Evolutionary conservation across 805 yeast species (phyloP).

Genomic region (Cyberlindnera euphorbiae): DNA sequence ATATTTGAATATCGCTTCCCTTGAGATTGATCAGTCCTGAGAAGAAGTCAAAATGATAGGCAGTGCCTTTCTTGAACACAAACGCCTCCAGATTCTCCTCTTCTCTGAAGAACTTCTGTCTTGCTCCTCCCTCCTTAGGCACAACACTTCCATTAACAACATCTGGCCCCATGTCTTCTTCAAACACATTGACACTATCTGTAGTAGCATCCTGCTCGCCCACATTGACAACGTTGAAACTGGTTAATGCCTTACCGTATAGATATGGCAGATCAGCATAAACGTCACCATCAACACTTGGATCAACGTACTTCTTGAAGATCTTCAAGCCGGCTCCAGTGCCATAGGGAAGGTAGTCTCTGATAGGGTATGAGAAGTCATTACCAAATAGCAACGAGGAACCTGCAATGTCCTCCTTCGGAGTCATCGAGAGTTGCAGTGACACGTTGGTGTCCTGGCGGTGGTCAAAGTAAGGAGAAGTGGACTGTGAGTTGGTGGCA

Average conservation of each 20-base stretch:
- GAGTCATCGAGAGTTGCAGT: conserved; percentile 37
- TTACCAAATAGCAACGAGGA: conserved; percentile 61
- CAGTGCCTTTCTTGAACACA: conserved; percentile 32
- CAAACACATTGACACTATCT: conserved; percentile 12
- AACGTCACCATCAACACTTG: conserved; percentile 60
- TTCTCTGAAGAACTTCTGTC: conserved; percentile 43
- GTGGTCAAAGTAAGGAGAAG: conserved; percentile 21
- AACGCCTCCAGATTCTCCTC: conserved; percentile 35
- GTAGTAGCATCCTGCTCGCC: conserved; percentile 10
- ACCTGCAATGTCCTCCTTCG: conserved; percentile 40
- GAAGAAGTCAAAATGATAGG: conserved; percentile 48
- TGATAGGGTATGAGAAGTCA: conserved; percentile 57
- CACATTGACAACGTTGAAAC: conserved; percentile 45
- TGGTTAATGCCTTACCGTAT: conserved; percentile 56
- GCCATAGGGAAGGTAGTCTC: conserved; percentile 54
- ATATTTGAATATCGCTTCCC: conserved; percentile 44
- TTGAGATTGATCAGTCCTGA: conserved; percentile 49
- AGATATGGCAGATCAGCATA: conserved; percentile 57
- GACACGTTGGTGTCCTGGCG: conserved; percentile 27
- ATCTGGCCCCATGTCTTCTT: conserved; percentile 18
- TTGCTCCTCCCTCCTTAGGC: conserved; percentile 31
- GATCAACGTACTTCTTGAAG: conserved; percentile 55
- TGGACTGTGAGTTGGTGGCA: conserved; percentile 24
- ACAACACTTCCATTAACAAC: conserved; percentile 19
- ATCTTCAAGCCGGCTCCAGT: conserved; percentile 49